phyloP scores from a whole-genome alignment of 1,284 basidiomycete species.

The Leccinum fallax region DNA sequence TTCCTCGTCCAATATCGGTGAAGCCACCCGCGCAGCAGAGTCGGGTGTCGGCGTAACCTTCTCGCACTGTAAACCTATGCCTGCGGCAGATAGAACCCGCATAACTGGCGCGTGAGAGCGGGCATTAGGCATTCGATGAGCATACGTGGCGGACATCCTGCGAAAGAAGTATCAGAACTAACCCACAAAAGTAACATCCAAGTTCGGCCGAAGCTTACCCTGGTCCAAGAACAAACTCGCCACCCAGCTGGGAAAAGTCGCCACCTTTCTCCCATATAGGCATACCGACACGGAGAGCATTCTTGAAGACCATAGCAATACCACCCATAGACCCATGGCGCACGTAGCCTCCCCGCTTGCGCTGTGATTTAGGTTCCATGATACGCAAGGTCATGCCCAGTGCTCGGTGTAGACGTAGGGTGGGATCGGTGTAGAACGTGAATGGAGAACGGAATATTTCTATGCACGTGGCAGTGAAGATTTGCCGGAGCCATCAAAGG shows the following conservation, averaged over 20 bases:
- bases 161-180: background rate
- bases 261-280: conserved; percentile 82
- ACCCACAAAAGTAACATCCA: conserved; percentile 17
- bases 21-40: conserved; percentile 4
- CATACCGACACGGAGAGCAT: conserved; percentile 70
- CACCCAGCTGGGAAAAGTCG: conserved; percentile 77
- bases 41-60: conserved; percentile 14
- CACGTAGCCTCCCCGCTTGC: conserved; percentile 60
- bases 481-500: background rate
- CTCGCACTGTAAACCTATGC: conserved; percentile 38
- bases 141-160: conserved; percentile 61
- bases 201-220: conserved; percentile 46
- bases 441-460: conserved; percentile 64
- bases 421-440: conserved; percentile 80
- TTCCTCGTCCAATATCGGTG: conserved; percentile 40
- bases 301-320: conserved; percentile 67
- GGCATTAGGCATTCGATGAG: conserved; percentile 74
- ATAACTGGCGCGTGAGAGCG: conserved; percentile 71
- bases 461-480: conserved; percentile 21
- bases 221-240: conserved; percentile 86
- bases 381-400: conserved; percentile 74
- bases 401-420: conserved; percentile 65
- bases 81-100: conserved; percentile 65
- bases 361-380: conserved; percentile 35
- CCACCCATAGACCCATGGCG: conserved; percentile 65